A percentile compares a stretch with the other conserved stretches of the same genome.
phyloP scores from a whole-genome alignment of 2,329 filamentous ascomycete species.

The Sclerotinia glacialis region DNA sequence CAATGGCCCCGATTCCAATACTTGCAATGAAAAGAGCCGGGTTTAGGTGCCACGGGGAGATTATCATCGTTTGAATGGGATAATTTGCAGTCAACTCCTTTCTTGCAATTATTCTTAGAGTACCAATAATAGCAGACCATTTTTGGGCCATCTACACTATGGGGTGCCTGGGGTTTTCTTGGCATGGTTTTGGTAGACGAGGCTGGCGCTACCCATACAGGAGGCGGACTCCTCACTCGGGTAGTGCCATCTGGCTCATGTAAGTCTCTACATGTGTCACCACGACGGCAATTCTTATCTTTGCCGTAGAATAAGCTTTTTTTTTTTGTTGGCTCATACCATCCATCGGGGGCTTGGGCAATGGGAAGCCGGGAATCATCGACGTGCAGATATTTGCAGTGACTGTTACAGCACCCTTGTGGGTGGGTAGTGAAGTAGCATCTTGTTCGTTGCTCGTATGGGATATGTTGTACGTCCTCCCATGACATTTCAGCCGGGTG shows the following conservation, averaged over 20 bases:
- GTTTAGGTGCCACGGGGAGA: not conserved
- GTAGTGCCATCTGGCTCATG: not conserved
- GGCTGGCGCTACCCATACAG: not conserved
- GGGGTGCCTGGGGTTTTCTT: not conserved
- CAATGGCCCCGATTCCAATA: not conserved
- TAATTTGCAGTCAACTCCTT: slow-evolving; percentile 11
- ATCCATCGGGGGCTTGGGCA: not conserved
- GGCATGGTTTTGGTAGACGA: not conserved
- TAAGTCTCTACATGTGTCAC: slow-evolving; percentile 10
- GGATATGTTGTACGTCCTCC: slow-evolving; percentile 12
- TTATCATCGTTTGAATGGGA: slow-evolving; percentile 10
- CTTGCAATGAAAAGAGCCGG: not conserved
- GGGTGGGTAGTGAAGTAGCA: slow-evolving; percentile 3
- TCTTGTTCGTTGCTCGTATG: slow-evolving; percentile 7
- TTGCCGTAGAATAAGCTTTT: slow-evolving; percentile 27
- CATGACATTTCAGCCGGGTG: slow-evolving; percentile 12
- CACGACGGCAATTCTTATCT: slow-evolving; percentile 5
- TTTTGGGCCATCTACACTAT: not conserved
- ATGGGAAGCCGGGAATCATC: not conserved
- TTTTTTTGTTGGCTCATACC: not conserved
- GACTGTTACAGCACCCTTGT: not conserved
- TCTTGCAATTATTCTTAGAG: slow-evolving; percentile 19
- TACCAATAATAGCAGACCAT: slow-evolving; percentile 17
- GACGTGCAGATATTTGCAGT: slow-evolving; percentile 3
- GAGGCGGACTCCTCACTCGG: not conserved